phyloP scores from a whole-genome alignment of 1,139 yeast species.

The Blastobotrys proliferans region DNA sequence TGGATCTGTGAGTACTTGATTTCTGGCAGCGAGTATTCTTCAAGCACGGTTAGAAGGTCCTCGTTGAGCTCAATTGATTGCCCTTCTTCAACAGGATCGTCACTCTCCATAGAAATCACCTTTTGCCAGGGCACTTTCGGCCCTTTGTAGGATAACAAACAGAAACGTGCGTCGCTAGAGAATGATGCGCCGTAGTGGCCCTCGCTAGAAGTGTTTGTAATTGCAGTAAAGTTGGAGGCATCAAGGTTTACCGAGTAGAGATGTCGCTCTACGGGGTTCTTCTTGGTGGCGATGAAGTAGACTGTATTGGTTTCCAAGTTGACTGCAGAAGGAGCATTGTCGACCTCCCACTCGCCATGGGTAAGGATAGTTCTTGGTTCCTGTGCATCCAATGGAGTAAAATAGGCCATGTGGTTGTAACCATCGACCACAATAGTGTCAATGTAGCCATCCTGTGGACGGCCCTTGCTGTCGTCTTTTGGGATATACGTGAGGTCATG shows the following conservation, averaged over 20 bases:
- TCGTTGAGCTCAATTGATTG: constrained; percentile 37
- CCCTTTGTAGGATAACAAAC: constrained; percentile 53
- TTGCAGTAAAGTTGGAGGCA: constrained; percentile 43
- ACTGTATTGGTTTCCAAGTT: constrained; percentile 50
- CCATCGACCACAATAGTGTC: constrained; percentile 68
- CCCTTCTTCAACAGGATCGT: constrained; percentile 33
- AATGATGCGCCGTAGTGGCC: constrained; percentile 69
- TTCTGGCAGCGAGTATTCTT: constrained; percentile 52
- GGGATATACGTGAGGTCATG: constrained; percentile 71
- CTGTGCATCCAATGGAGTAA: constrained; percentile 44
- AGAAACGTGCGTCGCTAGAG: constrained; percentile 54
- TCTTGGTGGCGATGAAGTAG: constrained; percentile 60
- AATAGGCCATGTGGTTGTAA: constrained; percentile 66
- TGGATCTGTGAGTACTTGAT: constrained; percentile 47
- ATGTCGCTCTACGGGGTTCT: constrained; percentile 55
- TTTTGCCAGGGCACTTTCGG: constrained; percentile 67
- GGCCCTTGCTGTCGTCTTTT: constrained; percentile 41
- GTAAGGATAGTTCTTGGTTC: constrained; percentile 52
- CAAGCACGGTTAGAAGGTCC: constrained; percentile 30
- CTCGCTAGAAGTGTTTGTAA: constrained; percentile 52
- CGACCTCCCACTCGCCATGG: constrained; percentile 65
- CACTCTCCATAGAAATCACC: constrained; percentile 42
- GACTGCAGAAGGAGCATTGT: constrained; percentile 53
- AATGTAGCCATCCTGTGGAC: constrained; percentile 55
- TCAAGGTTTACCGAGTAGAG: constrained; percentile 45